Evolutionary conservation across 495 filamentous ascomycete genomes (phyloP), one percentile per base, ranked within the genome.

Genomic region (Symbiotaphrina buchneri): DNA sequence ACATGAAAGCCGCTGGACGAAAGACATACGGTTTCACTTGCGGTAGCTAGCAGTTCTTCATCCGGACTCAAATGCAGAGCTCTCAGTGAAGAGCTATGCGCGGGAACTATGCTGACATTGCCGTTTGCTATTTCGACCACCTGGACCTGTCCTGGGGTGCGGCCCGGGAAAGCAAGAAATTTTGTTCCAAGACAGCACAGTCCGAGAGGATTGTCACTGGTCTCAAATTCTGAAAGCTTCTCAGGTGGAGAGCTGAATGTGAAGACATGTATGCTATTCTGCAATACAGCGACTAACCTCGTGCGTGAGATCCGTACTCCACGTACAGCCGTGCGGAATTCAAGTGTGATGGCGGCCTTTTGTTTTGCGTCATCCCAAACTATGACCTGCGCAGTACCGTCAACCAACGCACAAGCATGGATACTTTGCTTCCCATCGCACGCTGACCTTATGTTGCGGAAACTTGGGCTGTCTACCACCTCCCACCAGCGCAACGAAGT

Each of bases 101-200:
- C 87, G 1, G 85, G 85, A 29, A 94, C 78, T 49, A 97, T 93
- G 51, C 73, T 91, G 35, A 94, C 78, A 41, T 79, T 87, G 21
- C 75, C 74, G 3, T 67, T 80, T 17, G 61, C 60, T 22, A 92
- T 47, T 46, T 90, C 75, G 28, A 93, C 76, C 14, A 97, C 47
- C 44, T 93, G 84, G n/a, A 95, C 73, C 40, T 97, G 87, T 15
- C 90, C 87, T 1, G 67, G 53, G 4, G 76, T 81, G 25, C 80
- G 59, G 15, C 82, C 84, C 0, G 85, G 87, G 41, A 94, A 90
- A 13, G 69, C 74, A 2, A 92, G 49, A 6, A 72, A 44, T 37
- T 72, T 70, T 16, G 70, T 47, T 3, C 78, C 72, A 10, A 97
- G 51, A 45, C 71, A 76, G 42, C 76, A 85, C 2, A 95, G 53